These are phyloP conservation scores for Vitellaria paradoxa DNA, from an alignment of 179 eudicot genomes.

Conservation along the genomic window DNA sequence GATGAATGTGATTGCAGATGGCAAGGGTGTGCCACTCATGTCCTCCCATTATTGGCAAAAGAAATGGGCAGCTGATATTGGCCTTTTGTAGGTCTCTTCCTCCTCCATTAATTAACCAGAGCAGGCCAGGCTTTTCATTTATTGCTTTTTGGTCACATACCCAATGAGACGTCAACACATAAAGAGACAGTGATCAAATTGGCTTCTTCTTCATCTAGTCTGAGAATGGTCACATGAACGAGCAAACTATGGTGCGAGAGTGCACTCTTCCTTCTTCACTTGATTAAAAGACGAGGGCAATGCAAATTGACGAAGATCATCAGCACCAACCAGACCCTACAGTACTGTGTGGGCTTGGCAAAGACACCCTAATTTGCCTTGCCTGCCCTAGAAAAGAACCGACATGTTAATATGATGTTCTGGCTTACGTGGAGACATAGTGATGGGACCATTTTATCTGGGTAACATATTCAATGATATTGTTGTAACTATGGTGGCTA, in stretches of 20 bases:
- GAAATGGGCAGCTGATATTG: background rate
- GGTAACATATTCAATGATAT: background rate
- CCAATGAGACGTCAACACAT: background rate
- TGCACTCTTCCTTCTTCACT: no score
- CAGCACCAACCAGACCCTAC: background rate
- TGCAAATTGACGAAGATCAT: background rate
- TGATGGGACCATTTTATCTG: background rate
- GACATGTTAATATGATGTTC: background rate
- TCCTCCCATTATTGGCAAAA: background rate
- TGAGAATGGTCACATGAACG: background rate
- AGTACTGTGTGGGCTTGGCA: no score
- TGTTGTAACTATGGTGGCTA: background rate
- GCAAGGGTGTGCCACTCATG: no score
- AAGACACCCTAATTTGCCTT: background rate
- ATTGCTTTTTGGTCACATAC: background rate
- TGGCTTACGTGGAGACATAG: background rate
- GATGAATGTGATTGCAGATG: no score
- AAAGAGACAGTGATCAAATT: background rate
- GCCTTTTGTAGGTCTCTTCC: no score
- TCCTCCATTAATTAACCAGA: no score
- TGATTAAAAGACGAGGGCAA: no score
- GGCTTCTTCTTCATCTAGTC: background rate
- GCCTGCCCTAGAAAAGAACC: background rate
- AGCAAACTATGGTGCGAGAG: background rate
- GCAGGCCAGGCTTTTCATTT: no score